These are phyloP conservation scores for Arachis stenosperma DNA, from an alignment of 306 rosid species.

Conservation along the genomic window DNA sequence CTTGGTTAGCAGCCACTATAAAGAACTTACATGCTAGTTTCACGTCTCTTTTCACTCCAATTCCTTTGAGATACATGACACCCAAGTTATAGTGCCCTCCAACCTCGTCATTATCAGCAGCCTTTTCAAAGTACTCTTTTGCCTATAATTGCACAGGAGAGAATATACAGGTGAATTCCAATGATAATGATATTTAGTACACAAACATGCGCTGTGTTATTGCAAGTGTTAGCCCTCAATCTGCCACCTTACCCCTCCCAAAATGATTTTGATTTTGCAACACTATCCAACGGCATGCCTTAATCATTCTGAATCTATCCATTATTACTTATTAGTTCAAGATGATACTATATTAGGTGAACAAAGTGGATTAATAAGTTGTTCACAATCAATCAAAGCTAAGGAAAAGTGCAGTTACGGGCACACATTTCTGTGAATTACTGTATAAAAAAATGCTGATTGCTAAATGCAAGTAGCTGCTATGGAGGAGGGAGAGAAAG, in stretches of 20 bases:
- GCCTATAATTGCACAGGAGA: slow-evolving; percentile 55
- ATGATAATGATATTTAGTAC: not conserved
- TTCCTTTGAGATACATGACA: slow-evolving; percentile 93
- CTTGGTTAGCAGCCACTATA: slow-evolving; percentile 80
- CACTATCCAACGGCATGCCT: not conserved
- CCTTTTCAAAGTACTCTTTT: slow-evolving; percentile 93
- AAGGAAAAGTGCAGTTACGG: not conserved
- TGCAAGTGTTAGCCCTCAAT: slow-evolving; percentile 4
- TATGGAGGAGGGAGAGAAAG: not conserved
- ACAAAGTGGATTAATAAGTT: not conserved
- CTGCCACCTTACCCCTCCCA: not conserved
- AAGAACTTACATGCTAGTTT: slow-evolving; percentile 70
- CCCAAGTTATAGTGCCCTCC: slow-evolving; percentile 96
- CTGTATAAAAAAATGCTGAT: not conserved
- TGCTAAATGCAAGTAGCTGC: not conserved
- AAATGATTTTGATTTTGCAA: slow-evolving; percentile 3
- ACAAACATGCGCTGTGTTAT: not conserved
- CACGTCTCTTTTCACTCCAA: slow-evolving; percentile 91
- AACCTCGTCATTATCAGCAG: slow-evolving; percentile 72
- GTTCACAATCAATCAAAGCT: not conserved
- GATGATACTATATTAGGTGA: not conserved
- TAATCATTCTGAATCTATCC: not conserved
- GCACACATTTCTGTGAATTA: not conserved
- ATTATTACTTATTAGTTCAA: not conserved
- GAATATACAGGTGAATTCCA: not conserved